Evolutionary conservation across 2,329 filamentous ascomycete species (phyloP), one percentile per base, ranked within the genome.

Genomic region (Paecilomyces variotii): DNA sequence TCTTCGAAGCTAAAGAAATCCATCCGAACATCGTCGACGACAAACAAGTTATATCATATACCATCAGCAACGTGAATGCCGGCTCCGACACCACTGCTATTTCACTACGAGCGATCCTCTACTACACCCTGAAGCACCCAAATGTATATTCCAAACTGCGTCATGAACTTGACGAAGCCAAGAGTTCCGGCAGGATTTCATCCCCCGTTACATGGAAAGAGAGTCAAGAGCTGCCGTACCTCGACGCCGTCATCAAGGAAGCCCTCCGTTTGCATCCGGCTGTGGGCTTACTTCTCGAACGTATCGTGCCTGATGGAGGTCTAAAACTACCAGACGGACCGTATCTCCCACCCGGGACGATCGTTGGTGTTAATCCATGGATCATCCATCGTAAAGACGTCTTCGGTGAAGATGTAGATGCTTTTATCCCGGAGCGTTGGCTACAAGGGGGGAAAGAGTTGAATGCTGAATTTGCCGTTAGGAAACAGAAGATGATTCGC

Each of bases 161-260:
- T 62, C 6, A 85, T 72, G 39, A 83, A 62, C 19, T 74, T 57
- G 39, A 78, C 70, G 62, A 82, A 81, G 62, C 76, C 5, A 59
- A 61, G 3, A 14, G 57, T 25, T 60, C 57, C 56, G 53, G 57
- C 4, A 58, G 51, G 6, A 24, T 61, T 0, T 65, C 65, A 1
- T 26, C 50, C 25, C 27, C 27, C 10, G 60, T 69, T 7, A 63
- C 64, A 0, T 70, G 63, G 62, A 67, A 65, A 26, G 61, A 70
- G 51, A 64, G 62, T n/a, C 65, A 67, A 32, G 62, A 63, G 12
- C 62, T 70, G 5, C 66, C 67, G 1, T 70, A 69, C 53, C 64
- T 70, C n/a, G 66, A 69, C 11, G 68, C 68, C 2, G 66, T 68
- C 4, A 66, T 70, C 34, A 67, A 67, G 19, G 68, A 71, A 56